Evolutionary conservation across 2,329 filamentous ascomycete species (phyloP).

Genomic region (Colletotrichum sp.): DNA sequence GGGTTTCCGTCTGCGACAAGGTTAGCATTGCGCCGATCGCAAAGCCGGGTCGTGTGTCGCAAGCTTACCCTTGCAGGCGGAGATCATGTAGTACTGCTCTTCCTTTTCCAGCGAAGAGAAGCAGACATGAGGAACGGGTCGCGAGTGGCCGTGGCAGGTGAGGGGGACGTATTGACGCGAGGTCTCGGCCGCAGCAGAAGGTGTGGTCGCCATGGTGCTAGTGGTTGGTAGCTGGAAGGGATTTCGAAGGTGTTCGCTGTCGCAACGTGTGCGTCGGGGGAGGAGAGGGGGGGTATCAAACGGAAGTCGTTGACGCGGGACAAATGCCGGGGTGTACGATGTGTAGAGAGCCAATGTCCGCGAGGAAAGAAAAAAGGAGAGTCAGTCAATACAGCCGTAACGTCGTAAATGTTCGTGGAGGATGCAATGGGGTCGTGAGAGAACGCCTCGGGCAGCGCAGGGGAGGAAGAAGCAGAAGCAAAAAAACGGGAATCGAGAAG

Average conservation of each 20-base stretch:
- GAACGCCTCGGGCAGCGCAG: not conserved
- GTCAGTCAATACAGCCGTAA: slow-evolving; percentile 19
- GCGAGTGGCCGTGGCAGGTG: slow-evolving; percentile 93
- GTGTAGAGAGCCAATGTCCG: not conserved
- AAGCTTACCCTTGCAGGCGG: slow-evolving; percentile 80
- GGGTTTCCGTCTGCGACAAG: slow-evolving; percentile 82
- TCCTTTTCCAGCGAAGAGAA: slow-evolving; percentile 86
- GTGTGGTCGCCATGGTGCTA: slow-evolving; percentile 4
- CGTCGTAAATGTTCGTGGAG: slow-evolving; percentile 20
- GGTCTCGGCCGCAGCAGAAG: not conserved
- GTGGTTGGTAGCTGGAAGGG: not conserved
- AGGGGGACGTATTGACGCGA: slow-evolving; percentile 76
- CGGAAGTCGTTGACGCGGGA: not conserved
- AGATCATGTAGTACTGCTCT: slow-evolving; percentile 89
- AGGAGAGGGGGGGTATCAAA: slow-evolving; percentile 5
- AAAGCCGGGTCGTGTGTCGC: not conserved
- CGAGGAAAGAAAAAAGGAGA: not conserved
- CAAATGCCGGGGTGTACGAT: not conserved
- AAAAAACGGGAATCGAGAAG: not conserved
- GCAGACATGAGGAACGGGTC: slow-evolving; percentile 88
- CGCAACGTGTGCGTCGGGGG: slow-evolving; percentile 1
- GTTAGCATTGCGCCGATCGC: slow-evolving; percentile 25
- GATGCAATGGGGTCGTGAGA: not conserved
- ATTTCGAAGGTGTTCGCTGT: not conserved
- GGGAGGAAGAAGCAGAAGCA: not conserved